Base-by-base conservation (phyloP, 2,329 filamentous ascomycete genomes). In the Fusarium scirpi region DNA sequence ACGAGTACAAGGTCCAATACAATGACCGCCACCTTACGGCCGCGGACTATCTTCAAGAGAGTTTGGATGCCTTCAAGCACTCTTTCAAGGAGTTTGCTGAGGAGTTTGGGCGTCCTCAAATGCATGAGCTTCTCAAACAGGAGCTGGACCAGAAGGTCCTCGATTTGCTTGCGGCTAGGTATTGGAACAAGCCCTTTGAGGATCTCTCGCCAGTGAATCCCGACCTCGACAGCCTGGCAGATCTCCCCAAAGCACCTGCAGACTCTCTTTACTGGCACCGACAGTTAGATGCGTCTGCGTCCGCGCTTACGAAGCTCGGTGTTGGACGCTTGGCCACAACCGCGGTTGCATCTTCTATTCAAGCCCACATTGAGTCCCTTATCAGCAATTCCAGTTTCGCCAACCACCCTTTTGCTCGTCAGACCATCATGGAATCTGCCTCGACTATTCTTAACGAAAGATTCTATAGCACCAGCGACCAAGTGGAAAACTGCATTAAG, bases 1-100 rank as follows among this genome's bases (percentile, higher is more conserved):
- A 99, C 77, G 95, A 99, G 80, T 99, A 97, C 86, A 99, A 99
- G 80, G 96, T 99, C 8, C 97, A 99, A 80, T 99, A 99, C 82
- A 99, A 99, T 76, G 96, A 99, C 78, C 90, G 96, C 9, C 94
- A 95, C 2, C 85, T 99, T 38, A 97, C 94, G 53, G 96, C 96
- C 3, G 96, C 99, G 78, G 97, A 95, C 6, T 99, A 99, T 78
- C 87, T 99, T 41, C 96, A 96, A 3, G 96, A 98, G 80, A 97
- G 93, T 72, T 84, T 99, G 6, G 96, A 99, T 79, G 91, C 91
- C 22, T 98, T 99, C 86, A 99, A 99, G 82, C 97, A 98, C 80
- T 93, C 94, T 0, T 99, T 99, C 83, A 98, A 97, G 78, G 91
- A 92, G 72, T 97, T 98, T 77, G 91, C 94, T 0, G 94, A 97